phyloP scores from a whole-genome alignment of 495 filamentous ascomycete genomes.

The Rusavskia elegans region DNA sequence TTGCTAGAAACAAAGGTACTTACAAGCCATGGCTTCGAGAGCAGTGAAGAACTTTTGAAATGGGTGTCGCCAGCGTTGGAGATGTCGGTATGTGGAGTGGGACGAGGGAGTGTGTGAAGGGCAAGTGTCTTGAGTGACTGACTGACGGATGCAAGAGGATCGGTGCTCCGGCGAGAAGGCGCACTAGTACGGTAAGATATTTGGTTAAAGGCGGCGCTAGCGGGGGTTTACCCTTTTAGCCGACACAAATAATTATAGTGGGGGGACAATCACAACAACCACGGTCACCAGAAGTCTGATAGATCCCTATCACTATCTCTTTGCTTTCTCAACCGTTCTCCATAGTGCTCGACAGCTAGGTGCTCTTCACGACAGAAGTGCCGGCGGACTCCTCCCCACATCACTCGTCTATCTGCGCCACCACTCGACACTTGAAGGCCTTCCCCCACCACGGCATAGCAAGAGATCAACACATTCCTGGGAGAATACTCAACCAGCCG shows the following conservation, averaged over 20 bases:
- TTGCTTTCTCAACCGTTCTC: no score
- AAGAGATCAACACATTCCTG: not conserved
- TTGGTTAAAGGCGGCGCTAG: not conserved
- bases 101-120: not conserved
- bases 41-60: constrained; percentile 10
- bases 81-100: constrained; percentile 4
- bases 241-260: not conserved
- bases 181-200: not conserved
- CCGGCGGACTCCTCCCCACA: no score
- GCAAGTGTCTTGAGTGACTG: not conserved
- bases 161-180: no score
- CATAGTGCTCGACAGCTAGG: no score
- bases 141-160: no score
- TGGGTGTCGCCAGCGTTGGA: not conserved
- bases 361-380: no score
- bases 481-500: not conserved
- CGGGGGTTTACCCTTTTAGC: not conserved
- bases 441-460: not conserved
- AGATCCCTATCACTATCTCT: no score
- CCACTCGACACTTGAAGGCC: not conserved
- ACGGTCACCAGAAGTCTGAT: no score
- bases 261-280: no score
- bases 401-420: no score
- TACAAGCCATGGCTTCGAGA: constrained; percentile 26
- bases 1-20: constrained; percentile 11